A percentile compares a stretch with the other conserved stretches of the same genome.
Conservation (phyloP, 768 basidiomycete species). For the Hygrophorus russula region DNA sequence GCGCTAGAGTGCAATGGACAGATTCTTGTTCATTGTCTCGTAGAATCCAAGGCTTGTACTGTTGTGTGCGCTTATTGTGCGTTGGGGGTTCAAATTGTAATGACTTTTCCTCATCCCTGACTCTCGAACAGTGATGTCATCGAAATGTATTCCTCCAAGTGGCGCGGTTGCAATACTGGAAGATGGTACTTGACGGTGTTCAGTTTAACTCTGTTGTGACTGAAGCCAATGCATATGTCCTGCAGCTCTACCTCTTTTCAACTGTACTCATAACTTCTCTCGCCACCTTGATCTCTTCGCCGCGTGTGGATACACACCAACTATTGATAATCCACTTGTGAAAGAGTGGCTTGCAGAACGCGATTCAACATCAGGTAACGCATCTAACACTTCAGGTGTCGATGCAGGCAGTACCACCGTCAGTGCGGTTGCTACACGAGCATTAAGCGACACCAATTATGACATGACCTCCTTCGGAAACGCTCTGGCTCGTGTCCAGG, state of each 20-base stretch:
- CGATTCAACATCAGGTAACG: not conserved
- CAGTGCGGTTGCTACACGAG: slow-evolving; percentile 8
- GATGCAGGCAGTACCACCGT: not conserved
- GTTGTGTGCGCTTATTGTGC: slow-evolving; percentile 42
- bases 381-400: slow-evolving; percentile 4
- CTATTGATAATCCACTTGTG: slow-evolving; percentile 27
- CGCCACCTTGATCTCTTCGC: slow-evolving; percentile 36
- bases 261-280: slow-evolving; percentile 33
- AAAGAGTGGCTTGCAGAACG: slow-evolving; percentile 19
- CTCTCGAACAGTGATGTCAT: not conserved
- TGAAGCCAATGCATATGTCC: not conserved
- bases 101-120: not conserved
- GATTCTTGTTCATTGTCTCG: slow-evolving; percentile 42
- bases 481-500: slow-evolving; percentile 13
- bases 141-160: slow-evolving; percentile 10
- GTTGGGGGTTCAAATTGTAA: slow-evolving; percentile 12
- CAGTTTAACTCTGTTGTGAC: not conserved
- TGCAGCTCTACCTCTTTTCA: slow-evolving; percentile 45
- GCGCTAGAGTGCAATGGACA: slow-evolving; percentile 24
- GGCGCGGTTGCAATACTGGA: slow-evolving; percentile 31
- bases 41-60: slow-evolving; percentile 44
- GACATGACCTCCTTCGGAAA: slow-evolving; percentile 17
- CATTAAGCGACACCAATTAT: slow-evolving; percentile 16
- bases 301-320: slow-evolving; percentile 28
- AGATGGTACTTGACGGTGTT: slow-evolving; percentile 22